Evolutionary conservation across 306 rosid species (phyloP).

Genomic region (Castanopsis chinensis): DNA sequence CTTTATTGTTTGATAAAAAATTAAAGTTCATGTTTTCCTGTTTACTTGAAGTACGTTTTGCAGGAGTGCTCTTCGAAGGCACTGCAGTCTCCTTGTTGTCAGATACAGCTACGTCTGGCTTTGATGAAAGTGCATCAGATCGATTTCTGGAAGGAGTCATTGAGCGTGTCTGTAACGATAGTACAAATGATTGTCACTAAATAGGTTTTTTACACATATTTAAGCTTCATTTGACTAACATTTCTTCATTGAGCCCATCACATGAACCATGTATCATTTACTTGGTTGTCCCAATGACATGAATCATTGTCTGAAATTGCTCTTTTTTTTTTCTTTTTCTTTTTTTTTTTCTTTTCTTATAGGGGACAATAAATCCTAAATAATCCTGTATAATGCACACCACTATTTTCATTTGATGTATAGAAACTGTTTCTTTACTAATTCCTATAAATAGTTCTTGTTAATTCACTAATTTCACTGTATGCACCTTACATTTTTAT

Average conservation of each 20-base stretch:
- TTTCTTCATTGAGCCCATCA: neutral
- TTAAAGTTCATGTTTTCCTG: slow-evolving; percentile 59
- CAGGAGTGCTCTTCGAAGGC: slow-evolving; percentile 41
- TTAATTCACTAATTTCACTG: too few species aligned
- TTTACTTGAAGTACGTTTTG: slow-evolving; percentile 41
- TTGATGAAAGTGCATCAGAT: slow-evolving; percentile 46
- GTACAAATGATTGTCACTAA: slow-evolving; percentile 25
- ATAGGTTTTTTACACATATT: neutral
- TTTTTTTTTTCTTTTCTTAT: too few species aligned
- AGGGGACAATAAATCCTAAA: neutral
- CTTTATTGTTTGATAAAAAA: slow-evolving; percentile 39
- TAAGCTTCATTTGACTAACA: neutral
- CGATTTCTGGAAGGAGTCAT: slow-evolving; percentile 33
- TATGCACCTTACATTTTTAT: too few species aligned
- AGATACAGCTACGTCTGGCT: slow-evolving; percentile 38
- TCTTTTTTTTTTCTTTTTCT: neutral
- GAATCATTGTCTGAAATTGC: neutral
- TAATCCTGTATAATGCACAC: neutral
- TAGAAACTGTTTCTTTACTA: too few species aligned
- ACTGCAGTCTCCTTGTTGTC: slow-evolving; percentile 38
- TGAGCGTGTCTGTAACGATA: slow-evolving; percentile 45
- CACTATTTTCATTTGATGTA: neutral
- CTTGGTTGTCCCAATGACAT: slow-evolving; percentile 9
- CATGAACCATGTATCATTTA: neutral
- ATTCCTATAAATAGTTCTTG: too few species aligned